A percentile compares a stretch with the other conserved stretches of the same genome.
phyloP scores from a whole-genome alignment of 805 yeast species.

The Ogataea thermomethanolica region DNA sequence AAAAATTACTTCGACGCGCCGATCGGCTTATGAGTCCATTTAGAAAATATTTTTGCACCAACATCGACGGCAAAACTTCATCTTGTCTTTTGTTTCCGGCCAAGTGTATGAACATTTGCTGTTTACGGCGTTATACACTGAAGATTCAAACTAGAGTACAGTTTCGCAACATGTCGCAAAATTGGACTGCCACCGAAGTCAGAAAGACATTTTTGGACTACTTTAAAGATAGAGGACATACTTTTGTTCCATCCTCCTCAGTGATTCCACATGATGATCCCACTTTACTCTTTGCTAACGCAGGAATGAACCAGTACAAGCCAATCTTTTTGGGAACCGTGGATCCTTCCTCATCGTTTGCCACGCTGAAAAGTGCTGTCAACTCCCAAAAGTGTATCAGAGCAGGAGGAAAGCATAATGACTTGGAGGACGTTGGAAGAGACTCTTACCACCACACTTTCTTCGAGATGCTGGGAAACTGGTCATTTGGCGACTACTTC shows the following conservation, averaged over 20 bases:
- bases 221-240: slow-evolving; percentile 67
- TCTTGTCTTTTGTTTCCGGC: slow-evolving; percentile 5
- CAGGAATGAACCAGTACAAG: slow-evolving; percentile 99
- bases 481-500: slow-evolving; percentile 99
- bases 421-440: slow-evolving; percentile 96
- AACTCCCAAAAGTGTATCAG: slow-evolving; percentile 98
- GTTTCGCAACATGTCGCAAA: slow-evolving; percentile 14
- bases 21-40: slow-evolving; percentile 7
- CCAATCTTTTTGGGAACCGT: slow-evolving; percentile 97
- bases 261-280: slow-evolving; percentile 99
- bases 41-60: slow-evolving; percentile 1
- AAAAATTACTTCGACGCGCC: slow-evolving; percentile 10
- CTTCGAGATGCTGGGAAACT: slow-evolving; percentile 98
- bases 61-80: slow-evolving; percentile 12
- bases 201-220: slow-evolving; percentile 83
- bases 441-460: slow-evolving; percentile 98
- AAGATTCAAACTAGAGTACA: slow-evolving; percentile 3
- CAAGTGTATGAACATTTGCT: slow-evolving; percentile 12
- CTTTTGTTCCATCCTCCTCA: slow-evolving; percentile 86
- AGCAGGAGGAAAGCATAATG: slow-evolving; percentile 99
- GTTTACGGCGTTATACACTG: slow-evolving; percentile 7
- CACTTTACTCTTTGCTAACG: slow-evolving; percentile 92
- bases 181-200: slow-evolving; percentile 49
- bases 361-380: slow-evolving; percentile 79
- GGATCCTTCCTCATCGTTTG: slow-evolving; percentile 88